Base-by-base conservation (phyloP, 2,329 filamentous ascomycete genomes). In the Alternaria sp. region DNA sequence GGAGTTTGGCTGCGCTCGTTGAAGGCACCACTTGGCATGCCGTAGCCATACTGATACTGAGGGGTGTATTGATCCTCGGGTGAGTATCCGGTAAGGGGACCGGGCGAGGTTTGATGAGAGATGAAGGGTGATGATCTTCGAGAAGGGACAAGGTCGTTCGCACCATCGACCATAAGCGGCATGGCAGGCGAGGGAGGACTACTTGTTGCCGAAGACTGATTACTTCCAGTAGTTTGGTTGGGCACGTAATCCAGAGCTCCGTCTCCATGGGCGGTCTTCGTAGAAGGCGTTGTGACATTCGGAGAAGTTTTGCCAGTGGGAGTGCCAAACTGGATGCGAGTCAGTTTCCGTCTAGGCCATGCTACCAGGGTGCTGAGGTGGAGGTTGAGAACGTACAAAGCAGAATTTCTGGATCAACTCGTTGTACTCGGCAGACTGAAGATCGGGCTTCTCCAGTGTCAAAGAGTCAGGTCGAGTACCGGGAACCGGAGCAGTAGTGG, bases 391-490 rank as follows among this genome's bases (percentile, higher is more conserved):
- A 97, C 95, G 89, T 95, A 97, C 95, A 89, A 98, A 99, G 87
- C 96, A 99, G 86, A 97, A 99, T 85, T 97, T 97, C 85, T 97
- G 94, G 81, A 99, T 91, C 69, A 99, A 88, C 83, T 99, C 96
- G 82, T 96, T 93, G 80, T 99, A 98, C 64, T 95, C 94, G 64
- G 93, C 90, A 68, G 93, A 96, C 64, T 94, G 88, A 69, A 97
- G 90, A 75, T 88, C 86, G 47, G 90, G 89, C 75, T 90, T 89
- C 74, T 87, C 86, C 43, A 86, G 84, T 13, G 86, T 83, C 71
- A 84, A 85, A 78, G 76, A 87, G 84, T 82, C 87, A 76, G 81
- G 88, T 57, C 85, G 79, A 69, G 69, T 78, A 66, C 74, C 73
- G 40, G 78, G 81, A 77, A 80, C 79, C 69, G 73, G 77, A 58